phyloP scores from a whole-genome alignment of 805 yeast genomes.

The Yarrowia sp. region DNA sequence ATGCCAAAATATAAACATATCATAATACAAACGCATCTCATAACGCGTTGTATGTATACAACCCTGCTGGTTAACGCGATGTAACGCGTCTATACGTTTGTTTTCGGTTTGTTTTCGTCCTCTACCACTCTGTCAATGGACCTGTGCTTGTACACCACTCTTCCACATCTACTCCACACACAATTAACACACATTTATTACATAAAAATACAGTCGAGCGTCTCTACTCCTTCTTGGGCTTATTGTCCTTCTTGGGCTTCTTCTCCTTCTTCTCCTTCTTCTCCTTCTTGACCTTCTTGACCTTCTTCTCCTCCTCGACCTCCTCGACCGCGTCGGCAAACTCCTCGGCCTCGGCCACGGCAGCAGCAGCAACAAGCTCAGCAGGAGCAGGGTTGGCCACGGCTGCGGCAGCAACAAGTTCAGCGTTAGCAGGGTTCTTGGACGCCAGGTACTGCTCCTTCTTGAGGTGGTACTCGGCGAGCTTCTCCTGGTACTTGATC shows the following conservation, averaged over 20 bases:
- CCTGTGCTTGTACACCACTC: too few relatives aligned
- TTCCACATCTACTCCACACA: too few relatives aligned
- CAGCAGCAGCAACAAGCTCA: not conserved
- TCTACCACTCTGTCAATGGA: too few relatives aligned
- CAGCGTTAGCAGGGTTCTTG: not conserved
- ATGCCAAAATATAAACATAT: too few relatives aligned
- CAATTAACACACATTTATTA: too few relatives aligned
- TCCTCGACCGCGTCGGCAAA: conserved; percentile 14
- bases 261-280: conserved; percentile 10
- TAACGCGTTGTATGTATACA: too few relatives aligned
- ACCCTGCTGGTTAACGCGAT: too few relatives aligned
- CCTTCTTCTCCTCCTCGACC: not conserved
- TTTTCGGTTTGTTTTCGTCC: too few relatives aligned
- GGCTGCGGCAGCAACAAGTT: not conserved
- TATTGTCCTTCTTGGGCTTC: not conserved
- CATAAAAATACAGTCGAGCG: too few relatives aligned
- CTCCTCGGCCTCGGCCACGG: not conserved
- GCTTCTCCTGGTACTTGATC: conserved; percentile 6
- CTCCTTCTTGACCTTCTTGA: not conserved
- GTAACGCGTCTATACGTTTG: too few relatives aligned
- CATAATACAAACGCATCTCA: too few relatives aligned
- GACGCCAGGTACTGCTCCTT: conserved; percentile 3
- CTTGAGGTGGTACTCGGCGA: not conserved
- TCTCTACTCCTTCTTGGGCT: not conserved
- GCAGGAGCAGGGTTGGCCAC: not conserved